These are phyloP conservation scores for Aspergillus sp. DNA, from an alignment of 2,329 filamentous ascomycete species.

Conservation along the genomic window DNA sequence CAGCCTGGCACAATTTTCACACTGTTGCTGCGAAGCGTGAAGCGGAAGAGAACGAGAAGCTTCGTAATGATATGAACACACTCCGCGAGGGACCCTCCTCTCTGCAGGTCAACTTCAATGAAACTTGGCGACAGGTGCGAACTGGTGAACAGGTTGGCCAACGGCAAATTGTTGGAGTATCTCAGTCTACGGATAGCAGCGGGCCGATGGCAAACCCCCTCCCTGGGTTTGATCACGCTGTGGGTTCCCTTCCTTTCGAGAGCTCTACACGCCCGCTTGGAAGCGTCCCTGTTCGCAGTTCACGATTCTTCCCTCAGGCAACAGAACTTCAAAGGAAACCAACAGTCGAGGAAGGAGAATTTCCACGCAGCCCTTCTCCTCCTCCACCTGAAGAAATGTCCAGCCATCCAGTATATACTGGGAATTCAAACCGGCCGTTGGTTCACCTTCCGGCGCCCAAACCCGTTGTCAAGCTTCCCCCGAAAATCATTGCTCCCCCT, in stretches of 20 bases:
- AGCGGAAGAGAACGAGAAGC: conserved; percentile 40
- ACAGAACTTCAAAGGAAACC: conserved; percentile 37
- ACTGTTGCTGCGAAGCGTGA: conserved; percentile 39
- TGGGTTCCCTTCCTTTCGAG: conserved; percentile 37
- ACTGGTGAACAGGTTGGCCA: conserved; percentile 40
- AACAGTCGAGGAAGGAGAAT: conserved; percentile 29
- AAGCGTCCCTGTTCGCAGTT: conserved; percentile 41
- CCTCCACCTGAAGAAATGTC: conserved; percentile 59
- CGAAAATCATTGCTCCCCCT: conserved; percentile 47
- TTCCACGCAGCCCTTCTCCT: conserved; percentile 45
- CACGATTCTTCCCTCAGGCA: conserved; percentile 48
- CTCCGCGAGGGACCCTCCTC: conserved; percentile 36
- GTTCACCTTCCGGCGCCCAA: conserved; percentile 61
- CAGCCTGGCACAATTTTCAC: conserved; percentile 48
- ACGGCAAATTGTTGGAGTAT: conserved; percentile 37
- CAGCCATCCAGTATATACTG: conserved; percentile 56
- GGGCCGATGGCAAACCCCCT: conserved; percentile 31
- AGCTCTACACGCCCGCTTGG: conserved; percentile 32
- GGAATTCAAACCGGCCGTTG: conserved; percentile 50
- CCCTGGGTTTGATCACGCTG: conserved; percentile 36
- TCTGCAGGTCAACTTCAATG: conserved; percentile 38
- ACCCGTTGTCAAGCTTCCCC: conserved; percentile 79
- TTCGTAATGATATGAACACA: conserved; percentile 39
- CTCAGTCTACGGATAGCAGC: conserved; percentile 30
- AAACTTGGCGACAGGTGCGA: conserved; percentile 49